Conservation (phyloP, 345 rosid species). For the Microcos paniculata region DNA sequence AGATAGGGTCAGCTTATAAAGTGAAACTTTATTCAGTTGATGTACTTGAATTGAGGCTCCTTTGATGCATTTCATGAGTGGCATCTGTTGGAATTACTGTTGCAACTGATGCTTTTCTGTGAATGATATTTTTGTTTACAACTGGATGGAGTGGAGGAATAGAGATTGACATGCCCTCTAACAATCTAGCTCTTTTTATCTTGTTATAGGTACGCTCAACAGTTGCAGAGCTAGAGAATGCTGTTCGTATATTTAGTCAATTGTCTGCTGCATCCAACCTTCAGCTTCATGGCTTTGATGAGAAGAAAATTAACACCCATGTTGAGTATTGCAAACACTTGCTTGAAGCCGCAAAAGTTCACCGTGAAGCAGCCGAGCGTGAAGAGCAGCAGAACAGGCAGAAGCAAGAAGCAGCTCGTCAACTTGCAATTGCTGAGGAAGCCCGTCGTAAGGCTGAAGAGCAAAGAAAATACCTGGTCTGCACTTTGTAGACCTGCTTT, state of each 20-base stretch:
- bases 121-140: neutral
- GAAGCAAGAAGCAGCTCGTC: constrained; percentile 92
- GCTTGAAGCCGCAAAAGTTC: constrained; percentile 88
- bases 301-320: constrained; percentile 95
- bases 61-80: neutral
- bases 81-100: neutral
- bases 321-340: constrained; percentile 96
- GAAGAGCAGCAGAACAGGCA: constrained; percentile 91
- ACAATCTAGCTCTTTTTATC: neutral
- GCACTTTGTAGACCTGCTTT: constrained; percentile 13
- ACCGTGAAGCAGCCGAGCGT: constrained; percentile 90
- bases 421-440: constrained; percentile 94
- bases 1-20: neutral
- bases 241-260: constrained; percentile 84
- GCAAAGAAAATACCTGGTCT: constrained; percentile 88
- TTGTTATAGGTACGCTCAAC: constrained; percentile 80
- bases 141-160: neutral
- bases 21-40: neutral
- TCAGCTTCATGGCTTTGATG: constrained; percentile 91
- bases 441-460: constrained; percentile 99
- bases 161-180: neutral
- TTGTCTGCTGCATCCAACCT: constrained; percentile 91
- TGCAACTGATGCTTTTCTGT: too few species aligned
- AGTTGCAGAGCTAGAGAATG: constrained; percentile 92
- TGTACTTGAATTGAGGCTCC: neutral